A percentile compares a stretch with the other conserved stretches of the same genome.
phyloP scores from a whole-genome alignment of 495 filamentous ascomycete species.

The Aspergillus coremiiformis region DNA sequence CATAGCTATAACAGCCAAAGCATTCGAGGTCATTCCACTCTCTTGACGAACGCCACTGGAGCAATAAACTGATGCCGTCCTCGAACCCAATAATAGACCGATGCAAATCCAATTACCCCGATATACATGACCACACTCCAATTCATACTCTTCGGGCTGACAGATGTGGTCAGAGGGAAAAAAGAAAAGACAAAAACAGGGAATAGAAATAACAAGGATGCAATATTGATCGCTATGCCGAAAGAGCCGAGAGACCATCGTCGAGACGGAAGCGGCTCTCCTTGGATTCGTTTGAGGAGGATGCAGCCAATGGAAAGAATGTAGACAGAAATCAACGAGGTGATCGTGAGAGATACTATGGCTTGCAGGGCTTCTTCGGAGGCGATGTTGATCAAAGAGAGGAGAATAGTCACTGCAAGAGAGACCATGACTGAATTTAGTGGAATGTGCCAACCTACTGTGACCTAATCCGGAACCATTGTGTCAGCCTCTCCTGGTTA shows the following conservation, averaged over 20 bases:
- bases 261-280: constrained; percentile 34
- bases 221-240: constrained; percentile 43
- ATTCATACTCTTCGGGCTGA: constrained; percentile 39
- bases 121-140: constrained; percentile 44
- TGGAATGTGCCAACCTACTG: constrained; percentile 43
- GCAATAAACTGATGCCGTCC: constrained; percentile 39
- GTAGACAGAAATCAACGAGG: constrained; percentile 40
- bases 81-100: constrained; percentile 35
- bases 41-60: constrained; percentile 38
- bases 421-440: constrained; percentile 45
- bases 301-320: constrained; percentile 44
- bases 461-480: constrained; percentile 26
- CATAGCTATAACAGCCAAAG: not conserved
- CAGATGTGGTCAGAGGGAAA: constrained; percentile 41
- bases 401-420: constrained; percentile 37
- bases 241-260: constrained; percentile 44
- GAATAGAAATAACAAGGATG: constrained; percentile 33
- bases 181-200: constrained; percentile 47
- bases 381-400: constrained; percentile 49
- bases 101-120: constrained; percentile 38
- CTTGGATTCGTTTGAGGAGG: constrained; percentile 36
- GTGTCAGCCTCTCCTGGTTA: not conserved
- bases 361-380: constrained; percentile 41
- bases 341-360: constrained; percentile 40
- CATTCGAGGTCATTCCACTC: constrained; percentile 15